A percentile compares a stretch with the other conserved stretches of the same genome.
phyloP scores from a whole-genome alignment of 768 basidiomycete species.

The Roridomyces roridus region DNA sequence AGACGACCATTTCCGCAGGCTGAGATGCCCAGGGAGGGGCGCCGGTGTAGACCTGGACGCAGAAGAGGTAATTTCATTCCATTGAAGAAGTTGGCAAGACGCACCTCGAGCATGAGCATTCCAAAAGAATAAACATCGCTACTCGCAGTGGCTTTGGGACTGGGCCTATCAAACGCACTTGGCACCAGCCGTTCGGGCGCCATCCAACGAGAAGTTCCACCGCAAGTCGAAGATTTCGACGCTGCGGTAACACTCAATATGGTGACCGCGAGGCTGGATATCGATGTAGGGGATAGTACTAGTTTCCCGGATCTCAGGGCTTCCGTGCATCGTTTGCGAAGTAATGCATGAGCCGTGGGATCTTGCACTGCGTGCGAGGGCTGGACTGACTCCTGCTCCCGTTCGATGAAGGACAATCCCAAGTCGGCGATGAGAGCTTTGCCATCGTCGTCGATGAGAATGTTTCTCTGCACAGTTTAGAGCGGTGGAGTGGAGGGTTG shows the following conservation, averaged over 20 bases:
- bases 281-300: neutral
- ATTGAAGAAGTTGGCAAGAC: neutral
- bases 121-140: slow-evolving; percentile 38
- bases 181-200: slow-evolving; percentile 33
- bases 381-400: neutral
- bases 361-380: neutral
- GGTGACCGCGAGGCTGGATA: slow-evolving; percentile 2
- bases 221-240: slow-evolving; percentile 15
- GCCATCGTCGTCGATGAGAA: slow-evolving; percentile 2
- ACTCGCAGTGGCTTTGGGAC: slow-evolving; percentile 26
- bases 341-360: neutral
- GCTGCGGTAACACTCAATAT: neutral
- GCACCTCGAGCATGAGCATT: slow-evolving; percentile 29
- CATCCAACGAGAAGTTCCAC: slow-evolving; percentile 37
- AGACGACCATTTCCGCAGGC: neutral
- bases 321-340: neutral
- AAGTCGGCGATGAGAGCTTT: slow-evolving; percentile 8
- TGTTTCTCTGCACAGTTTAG: neutral
- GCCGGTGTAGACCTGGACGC: neutral
- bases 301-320: neutral
- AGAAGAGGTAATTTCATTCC: too few relatives aligned
- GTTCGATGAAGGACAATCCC: slow-evolving; percentile 7
- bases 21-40: neutral
- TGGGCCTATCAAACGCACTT: slow-evolving; percentile 9
- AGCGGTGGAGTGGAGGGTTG: neutral